Evolutionary conservation across 179 eudicot species (phyloP), one percentile per base, ranked within the genome.

Genomic region (Actinidia chinensis): DNA sequence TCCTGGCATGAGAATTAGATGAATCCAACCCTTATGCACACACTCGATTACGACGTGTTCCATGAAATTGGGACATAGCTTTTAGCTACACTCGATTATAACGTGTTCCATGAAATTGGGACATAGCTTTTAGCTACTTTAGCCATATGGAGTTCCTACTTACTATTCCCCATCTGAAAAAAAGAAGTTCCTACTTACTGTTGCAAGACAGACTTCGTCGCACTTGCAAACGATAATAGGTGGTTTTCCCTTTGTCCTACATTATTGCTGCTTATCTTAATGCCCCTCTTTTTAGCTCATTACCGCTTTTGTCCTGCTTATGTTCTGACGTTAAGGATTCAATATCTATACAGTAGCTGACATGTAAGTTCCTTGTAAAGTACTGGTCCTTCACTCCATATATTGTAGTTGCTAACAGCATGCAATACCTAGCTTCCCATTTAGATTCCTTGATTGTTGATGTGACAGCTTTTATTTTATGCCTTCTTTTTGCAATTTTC

Each of bases 381-480:
- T 64, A 63, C 20, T 64, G 17, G 58, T 28, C 33, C 5, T 63
- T 25, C 67, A 4, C 46, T 36, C 46, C 64, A 50, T 28, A 9
- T 25, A 40, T 2, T 66, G 40, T 9, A 66, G 73, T 66, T 50
- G 50, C 8, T 66, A 33, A 50, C 51, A 13, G 54, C 43, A 67
- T 68, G 14, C 40, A 52, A 40, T 40, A 51, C 36, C 8, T 14
- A 65, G 51, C 42, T 55, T 28, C 13, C 42, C 22, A 22, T 36
- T 52, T 76, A 13, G 20, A 76, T 8, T 40, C 40, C 52, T 40
- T 20, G 42, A 20, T 52, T 33, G 14, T 40, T 52, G 73, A 17
- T 25, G 55, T 43, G 18, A 8, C 22, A 55, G 55, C 43, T 69
- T 73, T 72, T 20, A 28, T 71, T 63, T 71, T 71, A 33, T 60